Base-by-base conservation (phyloP, 169 alveolate genomes). In the Babesia sp. region DNA sequence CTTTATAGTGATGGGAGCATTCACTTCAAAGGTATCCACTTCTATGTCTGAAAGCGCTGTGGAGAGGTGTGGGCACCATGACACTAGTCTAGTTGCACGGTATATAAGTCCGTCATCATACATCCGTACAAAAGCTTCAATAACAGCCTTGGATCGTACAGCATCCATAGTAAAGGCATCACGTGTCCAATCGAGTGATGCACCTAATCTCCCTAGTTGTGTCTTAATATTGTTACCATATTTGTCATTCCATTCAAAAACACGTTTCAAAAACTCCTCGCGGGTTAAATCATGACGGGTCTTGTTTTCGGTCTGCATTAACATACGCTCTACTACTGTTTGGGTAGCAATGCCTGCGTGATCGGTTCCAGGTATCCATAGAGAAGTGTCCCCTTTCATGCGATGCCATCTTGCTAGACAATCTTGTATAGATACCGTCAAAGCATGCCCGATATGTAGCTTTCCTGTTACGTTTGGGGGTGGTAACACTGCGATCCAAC, bases 401-500 rank as follows among this genome's bases (percentile, higher is more conserved):
- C 99, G 93, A 85, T 96, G 93, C 96, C 98, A 96, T 71, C 99
- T 84, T 24, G 97, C 93, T 56, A 98, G 87, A 24, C 99, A 84
- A 83, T 97, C 99, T 79, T 98, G 99, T 42, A 98, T 97, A 14
- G 99, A 98, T 24, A 95, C 93, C 72, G 99, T 98, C 64, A 98
- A 89, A 0, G 99, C 98, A 84, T 98, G 99, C 12, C 99, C 99
- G 66, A 98, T 90, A 84, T 98, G 99, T 29, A 98, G 91, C 37
- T 98, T 93, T n/a, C 99, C 99, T 8, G 99, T 98, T 29, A 98
- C 99, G 80, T 98, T 98, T 6, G 99, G 99, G 18, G 99, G 99
- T 12, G 99, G 99, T 26, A 98, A 92, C 46, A 97, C 93, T 24
- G 92, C 86, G 31, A 88, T 80, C 70, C 70, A 79, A 37, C 73